Evolutionary conservation across 768 basidiomycete species (phyloP), one percentile per base, ranked within the genome.

Genomic region (Lentinus brumalis): DNA sequence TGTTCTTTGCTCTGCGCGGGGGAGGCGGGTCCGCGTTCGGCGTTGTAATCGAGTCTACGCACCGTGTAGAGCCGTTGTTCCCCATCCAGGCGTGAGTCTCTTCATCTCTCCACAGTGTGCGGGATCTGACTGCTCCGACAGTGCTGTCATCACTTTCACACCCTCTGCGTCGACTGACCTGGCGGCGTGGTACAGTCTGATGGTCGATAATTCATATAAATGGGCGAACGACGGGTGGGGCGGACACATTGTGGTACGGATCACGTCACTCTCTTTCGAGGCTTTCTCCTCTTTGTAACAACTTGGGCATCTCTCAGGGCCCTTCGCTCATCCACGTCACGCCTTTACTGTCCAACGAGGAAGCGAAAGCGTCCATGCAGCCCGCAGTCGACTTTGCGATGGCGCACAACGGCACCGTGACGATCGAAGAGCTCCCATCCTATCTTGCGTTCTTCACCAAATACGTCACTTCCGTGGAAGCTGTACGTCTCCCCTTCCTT

Each of bases 1-100:
- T 85, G 0, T 85, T 83, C 71, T 86, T 77, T 59, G 84, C 83
- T 15, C 76, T 86, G 10, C 69, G 78, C 9, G 81, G 81, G 11
- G 79, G 79, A 1, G 80, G 77, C 1, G 75, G 76, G 1, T 70
- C 70, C n/a, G 74, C 75, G 0, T 77, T 73, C 51, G 77, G 73
- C 32, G 73, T 76, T n/a, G 78, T 75, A 21, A 65, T 70, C 15
- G 68, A 70, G 61, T 56, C 65, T 6, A 53, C 69, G 4, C 63
- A 67, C 32, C 46, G 62, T 0, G 65, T 69, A 4, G 67, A 69
- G 50, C 70, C 70, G 0, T 52, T 51, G 38, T 11, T 69, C 15
- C 66, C 64, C 4, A 11, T 73, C 21, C 69, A 69, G 42, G 69
- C 66, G 71, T 73, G 32, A 44, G 69, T 66, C 14, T 15, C 11